Conservation (phyloP, 768 basidiomycete genomes). For the Chlorophyllum brunneum region DNA sequence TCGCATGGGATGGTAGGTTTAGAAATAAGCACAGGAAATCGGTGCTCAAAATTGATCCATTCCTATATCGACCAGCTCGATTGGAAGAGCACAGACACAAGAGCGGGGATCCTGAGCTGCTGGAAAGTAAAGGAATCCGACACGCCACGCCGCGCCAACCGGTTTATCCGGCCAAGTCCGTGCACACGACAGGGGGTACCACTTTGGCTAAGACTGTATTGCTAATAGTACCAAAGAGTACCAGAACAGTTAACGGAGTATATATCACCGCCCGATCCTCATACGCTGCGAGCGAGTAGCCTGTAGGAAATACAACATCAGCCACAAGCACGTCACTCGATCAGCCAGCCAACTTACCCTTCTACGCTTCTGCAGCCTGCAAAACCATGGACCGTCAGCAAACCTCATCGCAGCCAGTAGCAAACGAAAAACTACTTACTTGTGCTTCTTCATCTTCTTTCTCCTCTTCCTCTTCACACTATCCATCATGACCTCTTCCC, state of each 20-base stretch:
- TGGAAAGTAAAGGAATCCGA: too few species aligned
- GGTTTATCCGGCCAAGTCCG: too few species aligned
- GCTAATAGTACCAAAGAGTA: too few species aligned
- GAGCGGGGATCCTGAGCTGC: too few species aligned
- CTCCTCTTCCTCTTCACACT: slow-evolving; percentile 81
- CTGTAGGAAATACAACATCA: not conserved
- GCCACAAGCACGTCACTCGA: not conserved
- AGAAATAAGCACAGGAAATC: too few species aligned
- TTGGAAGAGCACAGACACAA: too few species aligned
- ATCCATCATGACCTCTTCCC: slow-evolving; percentile 67
- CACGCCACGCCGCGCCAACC: too few species aligned
- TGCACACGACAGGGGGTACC: too few species aligned
- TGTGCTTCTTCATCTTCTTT: slow-evolving; percentile 98
- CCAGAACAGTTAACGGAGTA: not conserved
- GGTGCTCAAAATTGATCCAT: too few species aligned
- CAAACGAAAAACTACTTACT: slow-evolving; percentile 49
- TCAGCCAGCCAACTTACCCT: slow-evolving; percentile 45
- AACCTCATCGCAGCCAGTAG: not conserved
- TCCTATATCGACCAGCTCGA: too few species aligned
- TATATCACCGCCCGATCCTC: not conserved
- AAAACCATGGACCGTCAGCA: slow-evolving; percentile 10
- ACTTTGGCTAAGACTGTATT: not conserved
- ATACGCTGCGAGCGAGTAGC: slow-evolving; percentile 8
- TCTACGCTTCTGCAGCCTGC: slow-evolving; percentile 86
- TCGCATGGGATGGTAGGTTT: too few species aligned